Percentiles rank a stretch among this genome's conserved stretches.
Conservation (phyloP, 352 stramenopile genomes). For the Phytophthora colocasiae region DNA sequence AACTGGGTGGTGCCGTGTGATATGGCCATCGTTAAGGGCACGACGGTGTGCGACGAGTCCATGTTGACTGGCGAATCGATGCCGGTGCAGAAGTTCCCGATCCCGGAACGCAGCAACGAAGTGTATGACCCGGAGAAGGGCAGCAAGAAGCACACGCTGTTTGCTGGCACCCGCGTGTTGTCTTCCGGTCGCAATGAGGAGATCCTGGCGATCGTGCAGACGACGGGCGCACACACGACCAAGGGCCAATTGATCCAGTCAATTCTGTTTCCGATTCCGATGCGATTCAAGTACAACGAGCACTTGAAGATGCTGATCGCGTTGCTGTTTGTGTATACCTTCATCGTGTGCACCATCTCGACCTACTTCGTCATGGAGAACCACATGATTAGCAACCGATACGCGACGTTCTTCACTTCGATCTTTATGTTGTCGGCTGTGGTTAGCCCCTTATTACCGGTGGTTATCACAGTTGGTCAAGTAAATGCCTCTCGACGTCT, state of each 20-base stretch:
- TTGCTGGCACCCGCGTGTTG: conserved; percentile 83
- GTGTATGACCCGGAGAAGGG: conserved; percentile 59
- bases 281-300: conserved; percentile 93
- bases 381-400: conserved; percentile 6
- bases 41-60: conserved; percentile 74
- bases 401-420: conserved; percentile 66
- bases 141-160: conserved; percentile 90
- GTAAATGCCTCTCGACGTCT: conserved; percentile 86
- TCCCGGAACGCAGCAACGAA: conserved; percentile 54
- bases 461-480: conserved; percentile 89
- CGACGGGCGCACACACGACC: conserved; percentile 46
- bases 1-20: conserved; percentile 78
- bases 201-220: conserved; percentile 80
- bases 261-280: conserved; percentile 85
- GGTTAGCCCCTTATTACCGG: conserved; percentile 85
- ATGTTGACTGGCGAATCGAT: conserved; percentile 89
- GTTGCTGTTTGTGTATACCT: conserved; percentile 74
- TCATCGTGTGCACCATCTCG: conserved; percentile 65
- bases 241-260: conserved; percentile 49
- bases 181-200: conserved; percentile 65
- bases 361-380: conserved; percentile 78
- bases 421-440: conserved; percentile 75
- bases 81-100: conserved; percentile 86
- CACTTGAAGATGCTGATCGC: conserved; percentile 84
- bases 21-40: conserved; percentile 71